Evolutionary conservation across 1,284 basidiomycete genomes (phyloP).

Genomic region (Cutaneotrichosporon sp.): DNA sequence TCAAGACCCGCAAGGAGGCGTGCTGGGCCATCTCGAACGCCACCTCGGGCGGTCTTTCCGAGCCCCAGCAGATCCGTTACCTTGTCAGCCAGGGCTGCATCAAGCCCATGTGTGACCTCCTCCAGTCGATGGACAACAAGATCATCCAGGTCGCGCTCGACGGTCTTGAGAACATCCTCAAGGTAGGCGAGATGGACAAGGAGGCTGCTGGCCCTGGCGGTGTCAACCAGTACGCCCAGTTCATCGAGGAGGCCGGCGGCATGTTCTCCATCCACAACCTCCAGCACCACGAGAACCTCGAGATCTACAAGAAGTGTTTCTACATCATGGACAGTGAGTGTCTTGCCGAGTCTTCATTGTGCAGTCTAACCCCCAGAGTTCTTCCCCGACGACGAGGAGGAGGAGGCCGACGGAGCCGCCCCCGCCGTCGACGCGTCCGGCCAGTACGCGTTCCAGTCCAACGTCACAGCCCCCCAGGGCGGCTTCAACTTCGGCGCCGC

Average conservation of each 20-base stretch:
- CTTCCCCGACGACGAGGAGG: conserved; percentile 51
- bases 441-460: conserved; percentile 68
- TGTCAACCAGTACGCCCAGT: conserved; percentile 88
- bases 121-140: conserved; percentile 99
- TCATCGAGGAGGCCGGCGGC: conserved; percentile 95
- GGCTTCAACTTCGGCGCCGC: conserved; percentile 85
- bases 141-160: conserved; percentile 93
- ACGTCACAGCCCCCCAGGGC: conserved; percentile 78
- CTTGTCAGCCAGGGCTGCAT: conserved; percentile 97
- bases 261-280: conserved; percentile 99
- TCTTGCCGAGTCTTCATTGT: no score
- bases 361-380: conserved; percentile 30
- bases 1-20: conserved; percentile 99
- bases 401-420: conserved; percentile 60
- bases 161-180: conserved; percentile 96
- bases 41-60: conserved; percentile 93
- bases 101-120: conserved; percentile 93
- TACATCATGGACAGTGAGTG: conserved; percentile 86
- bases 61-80: conserved; percentile 96
- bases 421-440: conserved; percentile 82
- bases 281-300: conserved; percentile 98
- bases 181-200: conserved; percentile 96
- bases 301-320: conserved; percentile 99
- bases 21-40: conserved; percentile 99
- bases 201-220: conserved; percentile 74